phyloP scores from a whole-genome alignment of 2,329 filamentous ascomycete genomes.

The Daldinia sp. region DNA sequence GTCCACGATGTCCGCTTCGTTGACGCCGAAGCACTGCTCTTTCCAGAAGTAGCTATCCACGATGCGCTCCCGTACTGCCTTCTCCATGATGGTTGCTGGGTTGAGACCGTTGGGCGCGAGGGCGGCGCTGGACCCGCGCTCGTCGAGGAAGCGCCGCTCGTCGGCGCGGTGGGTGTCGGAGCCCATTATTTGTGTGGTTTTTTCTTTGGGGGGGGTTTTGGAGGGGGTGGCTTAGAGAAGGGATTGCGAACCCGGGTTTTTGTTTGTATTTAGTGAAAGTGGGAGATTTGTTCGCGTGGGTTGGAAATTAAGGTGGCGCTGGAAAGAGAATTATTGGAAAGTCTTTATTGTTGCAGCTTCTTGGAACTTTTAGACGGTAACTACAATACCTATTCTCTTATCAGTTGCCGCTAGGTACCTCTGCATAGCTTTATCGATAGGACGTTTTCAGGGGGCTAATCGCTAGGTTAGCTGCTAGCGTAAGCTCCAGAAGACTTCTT shows the following conservation, averaged over 20 bases:
- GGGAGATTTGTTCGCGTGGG: background rate
- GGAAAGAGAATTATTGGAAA: background rate
- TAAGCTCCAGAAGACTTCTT: too few species aligned
- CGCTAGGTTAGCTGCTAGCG: too few species aligned
- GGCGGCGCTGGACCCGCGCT: constrained; percentile 79
- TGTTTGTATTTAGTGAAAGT: too few species aligned
- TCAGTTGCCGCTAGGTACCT: background rate
- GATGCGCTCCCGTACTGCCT: constrained; percentile 93
- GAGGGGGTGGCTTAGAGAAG: background rate
- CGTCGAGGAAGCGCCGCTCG: constrained; percentile 83
- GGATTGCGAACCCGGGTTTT: too few species aligned
- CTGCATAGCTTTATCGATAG: background rate
- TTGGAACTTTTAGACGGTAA: background rate
- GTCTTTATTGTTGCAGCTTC: background rate
- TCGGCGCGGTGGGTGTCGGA: constrained; percentile 73
- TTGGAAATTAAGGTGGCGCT: background rate
- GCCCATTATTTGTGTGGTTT: constrained; percentile 25
- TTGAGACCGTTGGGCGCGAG: constrained; percentile 89
- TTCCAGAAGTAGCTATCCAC: constrained; percentile 98
- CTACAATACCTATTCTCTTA: constrained; percentile 2
- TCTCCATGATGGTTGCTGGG: constrained; percentile 94
- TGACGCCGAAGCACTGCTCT: constrained; percentile 96
- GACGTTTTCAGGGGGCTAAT: background rate
- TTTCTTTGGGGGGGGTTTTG: background rate
- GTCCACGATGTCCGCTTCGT: constrained; percentile 83